phyloP scores from a whole-genome alignment of 129 eudicot genomes.

The Lactuca sativa region DNA sequence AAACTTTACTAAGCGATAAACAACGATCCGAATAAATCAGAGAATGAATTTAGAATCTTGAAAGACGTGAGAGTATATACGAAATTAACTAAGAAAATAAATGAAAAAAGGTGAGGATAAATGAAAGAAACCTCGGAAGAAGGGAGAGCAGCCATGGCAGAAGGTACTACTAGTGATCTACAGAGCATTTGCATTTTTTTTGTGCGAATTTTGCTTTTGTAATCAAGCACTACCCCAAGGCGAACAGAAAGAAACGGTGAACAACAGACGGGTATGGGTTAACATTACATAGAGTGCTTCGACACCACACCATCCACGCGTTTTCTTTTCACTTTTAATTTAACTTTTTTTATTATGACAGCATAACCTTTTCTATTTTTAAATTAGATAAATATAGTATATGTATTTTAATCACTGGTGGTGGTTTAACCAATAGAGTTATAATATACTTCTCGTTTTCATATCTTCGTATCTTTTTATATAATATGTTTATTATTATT shows the following conservation, averaged over 20 bases:
- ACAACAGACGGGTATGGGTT: constrained; percentile 24
- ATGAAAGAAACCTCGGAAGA: constrained; percentile 45
- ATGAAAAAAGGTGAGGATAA: constrained; percentile 1
- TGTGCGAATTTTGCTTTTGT: constrained; percentile 31
- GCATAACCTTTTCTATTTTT: too few species aligned
- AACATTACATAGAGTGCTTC: constrained; percentile 20
- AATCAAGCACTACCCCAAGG: neutral
- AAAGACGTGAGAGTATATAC: neutral
- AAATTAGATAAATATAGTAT: too few species aligned
- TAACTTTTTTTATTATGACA: neutral
- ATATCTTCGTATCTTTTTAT: too few species aligned
- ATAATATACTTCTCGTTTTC: too few species aligned
- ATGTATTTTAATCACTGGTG: too few species aligned
- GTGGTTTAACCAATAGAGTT: too few species aligned
- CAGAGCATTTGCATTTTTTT: constrained; percentile 49
- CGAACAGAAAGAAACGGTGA: constrained; percentile 23
- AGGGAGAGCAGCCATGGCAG: constrained; percentile 67
- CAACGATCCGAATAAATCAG: neutral
- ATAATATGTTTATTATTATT: too few species aligned
- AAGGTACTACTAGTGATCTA: constrained; percentile 34
- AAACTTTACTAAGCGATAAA: neutral
- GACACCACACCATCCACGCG: constrained; percentile 26
- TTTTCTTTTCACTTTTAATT: constrained; percentile 16
- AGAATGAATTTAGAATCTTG: constrained; percentile 1
- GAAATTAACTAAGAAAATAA: neutral